A percentile compares a stretch with the other conserved stretches of the same genome.
Conservation (phyloP, 1,284 basidiomycete species). For the Hortiboletus rubellus region DNA sequence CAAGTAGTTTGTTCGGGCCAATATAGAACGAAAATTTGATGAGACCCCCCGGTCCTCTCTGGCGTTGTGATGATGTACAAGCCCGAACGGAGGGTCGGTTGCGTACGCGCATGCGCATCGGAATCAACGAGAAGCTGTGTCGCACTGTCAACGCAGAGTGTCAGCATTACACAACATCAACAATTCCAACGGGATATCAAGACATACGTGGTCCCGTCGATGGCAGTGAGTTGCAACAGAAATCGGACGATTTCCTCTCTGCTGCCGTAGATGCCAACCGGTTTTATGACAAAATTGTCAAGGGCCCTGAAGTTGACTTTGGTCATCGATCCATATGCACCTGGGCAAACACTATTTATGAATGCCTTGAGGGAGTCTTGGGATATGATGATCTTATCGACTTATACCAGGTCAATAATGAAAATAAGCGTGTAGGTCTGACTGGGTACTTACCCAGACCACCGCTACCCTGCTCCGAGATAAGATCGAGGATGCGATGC, state of each 20-base stretch:
- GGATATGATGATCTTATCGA: slow-evolving; percentile 60
- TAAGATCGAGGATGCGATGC: slow-evolving; percentile 54
- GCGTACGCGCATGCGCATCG: not conserved
- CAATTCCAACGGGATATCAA: not conserved
- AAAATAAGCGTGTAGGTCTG: not conserved
- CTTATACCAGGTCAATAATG: slow-evolving; percentile 28
- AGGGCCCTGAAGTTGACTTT: slow-evolving; percentile 53
- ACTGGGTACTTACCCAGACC: slow-evolving; percentile 44
- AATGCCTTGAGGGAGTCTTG: slow-evolving; percentile 46
- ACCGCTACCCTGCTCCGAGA: slow-evolving; percentile 49
- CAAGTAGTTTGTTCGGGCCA: slow-evolving; percentile 66
- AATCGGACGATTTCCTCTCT: slow-evolving; percentile 49
- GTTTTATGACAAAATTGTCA: slow-evolving; percentile 44
- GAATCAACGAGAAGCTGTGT: not conserved
- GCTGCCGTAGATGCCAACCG: slow-evolving; percentile 58
- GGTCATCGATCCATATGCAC: slow-evolving; percentile 49
- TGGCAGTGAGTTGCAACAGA: slow-evolving; percentile 35
- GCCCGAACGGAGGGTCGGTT: slow-evolving; percentile 47
- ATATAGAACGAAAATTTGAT: slow-evolving; percentile 49
- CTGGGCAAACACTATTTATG: slow-evolving; percentile 45
- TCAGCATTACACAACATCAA: too few relatives aligned
- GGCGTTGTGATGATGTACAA: slow-evolving; percentile 44
- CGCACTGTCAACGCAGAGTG: not conserved
- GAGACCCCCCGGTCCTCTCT: slow-evolving; percentile 1
- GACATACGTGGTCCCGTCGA: slow-evolving; percentile 42